These are phyloP conservation scores for Carex littledalei DNA, from an alignment of 176 grass and related monocot genomes.

Conservation along the genomic window DNA sequence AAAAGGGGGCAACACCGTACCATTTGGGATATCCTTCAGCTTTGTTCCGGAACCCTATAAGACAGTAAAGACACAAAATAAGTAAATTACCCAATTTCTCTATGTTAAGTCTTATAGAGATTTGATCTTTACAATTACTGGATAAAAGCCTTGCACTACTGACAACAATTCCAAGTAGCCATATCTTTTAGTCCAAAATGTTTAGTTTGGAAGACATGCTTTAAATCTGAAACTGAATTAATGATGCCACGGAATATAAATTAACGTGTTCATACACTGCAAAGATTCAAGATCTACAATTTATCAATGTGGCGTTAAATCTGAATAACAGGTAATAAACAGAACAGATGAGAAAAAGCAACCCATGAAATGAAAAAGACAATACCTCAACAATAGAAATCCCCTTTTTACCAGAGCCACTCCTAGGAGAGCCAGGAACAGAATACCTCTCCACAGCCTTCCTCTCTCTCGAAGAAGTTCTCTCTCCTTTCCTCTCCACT, in stretches of 20 bases:
- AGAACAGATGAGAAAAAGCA: not conserved
- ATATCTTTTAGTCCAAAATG: not conserved
- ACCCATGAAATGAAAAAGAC: not conserved
- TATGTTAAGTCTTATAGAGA: not conserved
- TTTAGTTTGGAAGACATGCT: not conserved
- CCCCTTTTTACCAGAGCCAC: constrained; percentile 41
- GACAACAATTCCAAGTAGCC: not conserved
- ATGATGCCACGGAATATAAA: not conserved
- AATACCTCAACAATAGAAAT: constrained; percentile 58
- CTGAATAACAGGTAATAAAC: not conserved
- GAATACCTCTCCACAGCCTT: constrained; percentile 90
- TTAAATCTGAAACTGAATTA: not conserved
- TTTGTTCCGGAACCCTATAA: constrained; percentile 85
- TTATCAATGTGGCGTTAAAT: not conserved
- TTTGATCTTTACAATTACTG: not conserved
- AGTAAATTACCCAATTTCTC: not conserved
- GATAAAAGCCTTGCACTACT: not conserved
- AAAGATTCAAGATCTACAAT: not conserved
- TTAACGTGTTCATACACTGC: not conserved
- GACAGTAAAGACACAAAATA: not conserved
- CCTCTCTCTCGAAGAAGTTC: constrained; percentile 67
- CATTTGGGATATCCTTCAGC: constrained; percentile 92
- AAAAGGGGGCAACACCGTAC: constrained; percentile 20
- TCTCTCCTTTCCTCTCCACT: constrained; percentile 34
- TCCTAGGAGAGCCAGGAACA: constrained; percentile 38